Conservation (phyloP, 495 filamentous ascomycete species). For the Lasiosphaeriaceae sp. region DNA sequence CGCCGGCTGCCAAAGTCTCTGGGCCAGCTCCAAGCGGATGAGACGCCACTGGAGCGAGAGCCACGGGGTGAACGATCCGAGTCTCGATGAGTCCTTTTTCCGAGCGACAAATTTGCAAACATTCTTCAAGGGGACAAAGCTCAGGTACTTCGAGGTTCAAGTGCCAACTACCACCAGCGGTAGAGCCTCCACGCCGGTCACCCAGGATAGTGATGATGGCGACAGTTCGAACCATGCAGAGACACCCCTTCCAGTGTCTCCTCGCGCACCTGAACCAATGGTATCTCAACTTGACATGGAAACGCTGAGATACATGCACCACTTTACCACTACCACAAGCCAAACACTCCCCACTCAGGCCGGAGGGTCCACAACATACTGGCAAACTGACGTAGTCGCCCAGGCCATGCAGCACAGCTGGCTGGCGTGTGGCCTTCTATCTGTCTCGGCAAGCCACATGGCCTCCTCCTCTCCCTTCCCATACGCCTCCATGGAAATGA, state of each 20-base stretch:
- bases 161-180: neutral
- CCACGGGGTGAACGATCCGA: conserved; percentile 21
- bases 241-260: neutral
- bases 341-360: neutral
- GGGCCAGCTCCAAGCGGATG: conserved; percentile 32
- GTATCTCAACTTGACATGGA: conserved; percentile 21
- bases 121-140: conserved; percentile 35
- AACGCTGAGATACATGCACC: conserved; percentile 33
- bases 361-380: neutral
- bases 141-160: conserved; percentile 35
- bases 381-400: neutral
- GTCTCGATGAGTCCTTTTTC: conserved; percentile 5
- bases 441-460: neutral
- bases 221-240: too few relatives aligned
- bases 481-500: neutral
- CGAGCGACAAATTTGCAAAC: conserved; percentile 29
- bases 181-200: too few relatives aligned
- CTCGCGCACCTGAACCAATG: neutral
- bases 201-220: too few relatives aligned
- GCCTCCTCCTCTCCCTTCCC: neutral
- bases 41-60: conserved; percentile 31
- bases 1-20: conserved; percentile 25
- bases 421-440: neutral
- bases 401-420: neutral
- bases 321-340: conserved; percentile 17